Conservation (phyloP, 768 basidiomycete genomes). For the Sporobolomyces pararoseus region DNA sequence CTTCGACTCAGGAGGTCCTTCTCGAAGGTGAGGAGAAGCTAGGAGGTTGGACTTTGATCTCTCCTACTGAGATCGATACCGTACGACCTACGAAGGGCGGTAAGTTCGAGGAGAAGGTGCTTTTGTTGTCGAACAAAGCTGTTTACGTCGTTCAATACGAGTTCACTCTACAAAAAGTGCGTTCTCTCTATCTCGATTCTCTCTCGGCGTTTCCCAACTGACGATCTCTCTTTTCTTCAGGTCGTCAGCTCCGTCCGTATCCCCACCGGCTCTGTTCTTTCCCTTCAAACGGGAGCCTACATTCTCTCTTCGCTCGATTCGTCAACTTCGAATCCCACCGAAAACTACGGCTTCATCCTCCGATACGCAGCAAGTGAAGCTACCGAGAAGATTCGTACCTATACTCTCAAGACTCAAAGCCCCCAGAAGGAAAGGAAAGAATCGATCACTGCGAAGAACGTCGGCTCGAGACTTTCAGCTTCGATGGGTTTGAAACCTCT, state of each 20-base stretch:
- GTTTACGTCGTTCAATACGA: slow-evolving; percentile 43
- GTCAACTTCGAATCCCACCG: slow-evolving; percentile 68
- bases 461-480: not conserved
- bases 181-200: not conserved
- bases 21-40: slow-evolving; percentile 70
- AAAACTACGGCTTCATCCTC: slow-evolving; percentile 83
- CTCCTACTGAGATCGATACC: slow-evolving; percentile 71
- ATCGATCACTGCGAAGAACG: too few species aligned
- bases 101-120: slow-evolving; percentile 83
- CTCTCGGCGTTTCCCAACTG: too few species aligned
- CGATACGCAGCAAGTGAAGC: slow-evolving; percentile 71
- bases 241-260: slow-evolving; percentile 85
- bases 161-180: slow-evolving; percentile 45
- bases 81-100: slow-evolving; percentile 24
- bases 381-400: slow-evolving; percentile 73
- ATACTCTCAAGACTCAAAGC: slow-evolving; percentile 70
- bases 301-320: slow-evolving; percentile 91
- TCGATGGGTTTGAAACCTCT: slow-evolving; percentile 23
- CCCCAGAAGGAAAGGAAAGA: slow-evolving; percentile 4
- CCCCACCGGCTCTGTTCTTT: slow-evolving; percentile 72
- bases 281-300: slow-evolving; percentile 85
- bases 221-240: too few species aligned
- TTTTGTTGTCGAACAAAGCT: slow-evolving; percentile 57
- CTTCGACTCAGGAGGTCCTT: slow-evolving; percentile 71
- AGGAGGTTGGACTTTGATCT: slow-evolving; percentile 87